phyloP scores from a whole-genome alignment of 139 green algal genomes.

The Trebouxia sp. region DNA sequence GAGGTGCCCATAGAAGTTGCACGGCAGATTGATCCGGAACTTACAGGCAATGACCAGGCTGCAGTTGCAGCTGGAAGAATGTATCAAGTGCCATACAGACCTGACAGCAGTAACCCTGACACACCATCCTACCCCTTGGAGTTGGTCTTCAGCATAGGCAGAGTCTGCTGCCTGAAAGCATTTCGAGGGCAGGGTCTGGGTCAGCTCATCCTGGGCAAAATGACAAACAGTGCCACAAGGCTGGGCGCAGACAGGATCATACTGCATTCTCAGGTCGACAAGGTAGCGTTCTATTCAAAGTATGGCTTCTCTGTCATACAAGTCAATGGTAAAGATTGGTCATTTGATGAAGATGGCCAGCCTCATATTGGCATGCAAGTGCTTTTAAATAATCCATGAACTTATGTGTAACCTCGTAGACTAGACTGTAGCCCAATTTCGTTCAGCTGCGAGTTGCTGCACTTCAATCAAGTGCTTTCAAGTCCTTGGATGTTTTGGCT shows the following conservation, averaged over 20 bases:
- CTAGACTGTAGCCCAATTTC: too few species aligned
- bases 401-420: too few species aligned
- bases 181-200: constrained; percentile 7
- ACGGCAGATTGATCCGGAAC: background rate
- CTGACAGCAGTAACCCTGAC: background rate
- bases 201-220: background rate
- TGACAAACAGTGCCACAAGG: background rate
- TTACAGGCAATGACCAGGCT: background rate
- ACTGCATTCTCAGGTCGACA: background rate
- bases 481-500: too few species aligned
- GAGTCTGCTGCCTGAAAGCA: background rate
- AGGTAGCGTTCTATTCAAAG: background rate
- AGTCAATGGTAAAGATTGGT: background rate
- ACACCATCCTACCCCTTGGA: background rate
- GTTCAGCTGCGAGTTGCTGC: too few species aligned
- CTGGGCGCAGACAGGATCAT: constrained; percentile 2
- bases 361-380: constrained; percentile 15
- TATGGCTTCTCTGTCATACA: background rate
- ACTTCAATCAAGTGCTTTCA: too few species aligned
- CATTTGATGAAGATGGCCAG: constrained; percentile 8
- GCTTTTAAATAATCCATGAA: background rate
- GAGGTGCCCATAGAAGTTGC: background rate
- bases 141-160: background rate
- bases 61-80: constrained; percentile 8
- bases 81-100: background rate